Evolutionary conservation across 495 filamentous ascomycete genomes (phyloP), one percentile per base, ranked within the genome.

Genomic region (Penicillium soppii): DNA sequence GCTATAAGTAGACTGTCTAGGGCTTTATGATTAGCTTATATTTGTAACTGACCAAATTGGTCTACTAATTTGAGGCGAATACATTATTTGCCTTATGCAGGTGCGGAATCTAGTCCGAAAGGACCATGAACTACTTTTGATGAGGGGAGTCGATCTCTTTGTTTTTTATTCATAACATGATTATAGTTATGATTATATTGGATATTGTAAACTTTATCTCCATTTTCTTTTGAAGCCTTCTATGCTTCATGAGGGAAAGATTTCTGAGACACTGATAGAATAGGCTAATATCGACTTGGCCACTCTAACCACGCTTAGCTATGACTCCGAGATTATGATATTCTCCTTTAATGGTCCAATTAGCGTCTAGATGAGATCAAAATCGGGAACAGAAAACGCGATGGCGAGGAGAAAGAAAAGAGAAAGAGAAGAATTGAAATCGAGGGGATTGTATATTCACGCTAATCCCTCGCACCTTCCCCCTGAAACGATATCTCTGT

Each of bases 71-170:
- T 6, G 7, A 13, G n/a, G 10, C 41, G 20, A 43, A 20, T 29
- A 17, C 41, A 43, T 23, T 7, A 43, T 43, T 20, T 15, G 35
- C 16, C 38, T 22, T 43, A 25, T 47, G 44, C 22, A 47, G 25
- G 44, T 47, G 44, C 44, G 32, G 44, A 37, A 47, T 37, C 44
- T 47, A 37, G 33, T 32, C 32, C 32, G n/a, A 37, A 47, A 19
- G n/a, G 2, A 26, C 32, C 22, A 37, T 7, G n/a, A 43, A 30
- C 32, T 47, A 35, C 15, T 22, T 20, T 7, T 4, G 4, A 12
- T 36, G 20, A 32, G 32, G 44, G 44, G 44, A 13, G 8, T n/a
- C n/a, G n/a, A n/a, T n/a, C n/a, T n/a, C n/a, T n/a, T n/a, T n/a
- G n/a, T n/a, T n/a, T n/a, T n/a, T n/a, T n/a, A n/a, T n/a, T n/a